A percentile compares a stretch with the other conserved stretches of the same genome.
phyloP scores from a whole-genome alignment of 495 filamentous ascomycete genomes.

The Mytilinidion resinicola region DNA sequence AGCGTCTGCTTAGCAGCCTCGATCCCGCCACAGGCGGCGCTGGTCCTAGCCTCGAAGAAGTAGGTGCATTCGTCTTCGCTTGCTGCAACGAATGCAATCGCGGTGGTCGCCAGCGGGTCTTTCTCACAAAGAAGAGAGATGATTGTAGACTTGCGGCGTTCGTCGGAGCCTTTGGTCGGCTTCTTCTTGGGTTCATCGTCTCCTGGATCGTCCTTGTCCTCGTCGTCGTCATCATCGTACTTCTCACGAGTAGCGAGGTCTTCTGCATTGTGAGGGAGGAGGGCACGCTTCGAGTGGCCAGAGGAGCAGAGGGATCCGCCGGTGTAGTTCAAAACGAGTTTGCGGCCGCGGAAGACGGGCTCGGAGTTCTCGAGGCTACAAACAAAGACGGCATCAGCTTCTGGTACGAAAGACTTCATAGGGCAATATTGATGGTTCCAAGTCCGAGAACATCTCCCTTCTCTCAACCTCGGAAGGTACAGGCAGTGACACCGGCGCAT shows the following conservation, averaged over 20 bases:
- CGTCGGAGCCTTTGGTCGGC: slow-evolving; percentile 29
- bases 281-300: slow-evolving; percentile 4
- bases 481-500: not conserved
- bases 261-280: slow-evolving; percentile 29
- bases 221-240: slow-evolving; percentile 35
- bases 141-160: slow-evolving; percentile 71
- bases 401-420: not conserved
- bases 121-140: slow-evolving; percentile 92
- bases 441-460: too few relatives aligned
- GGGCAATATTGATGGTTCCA: too few relatives aligned
- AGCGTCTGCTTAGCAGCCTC: slow-evolving; percentile 57
- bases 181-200: slow-evolving; percentile 35
- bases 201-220: slow-evolving; percentile 37
- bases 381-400: not conserved
- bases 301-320: slow-evolving; percentile 74
- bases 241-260: slow-evolving; percentile 25
- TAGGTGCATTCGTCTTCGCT: slow-evolving; percentile 88
- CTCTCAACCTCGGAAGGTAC: too few relatives aligned
- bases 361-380: slow-evolving; percentile 59
- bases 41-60: slow-evolving; percentile 89
- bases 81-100: slow-evolving; percentile 73
- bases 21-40: slow-evolving; percentile 72
- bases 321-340: slow-evolving; percentile 87
- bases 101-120: slow-evolving; percentile 55
- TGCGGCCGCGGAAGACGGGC: slow-evolving; percentile 75